Conservation (phyloP, 2,329 filamentous ascomycete species). For the Metarhizium album region DNA sequence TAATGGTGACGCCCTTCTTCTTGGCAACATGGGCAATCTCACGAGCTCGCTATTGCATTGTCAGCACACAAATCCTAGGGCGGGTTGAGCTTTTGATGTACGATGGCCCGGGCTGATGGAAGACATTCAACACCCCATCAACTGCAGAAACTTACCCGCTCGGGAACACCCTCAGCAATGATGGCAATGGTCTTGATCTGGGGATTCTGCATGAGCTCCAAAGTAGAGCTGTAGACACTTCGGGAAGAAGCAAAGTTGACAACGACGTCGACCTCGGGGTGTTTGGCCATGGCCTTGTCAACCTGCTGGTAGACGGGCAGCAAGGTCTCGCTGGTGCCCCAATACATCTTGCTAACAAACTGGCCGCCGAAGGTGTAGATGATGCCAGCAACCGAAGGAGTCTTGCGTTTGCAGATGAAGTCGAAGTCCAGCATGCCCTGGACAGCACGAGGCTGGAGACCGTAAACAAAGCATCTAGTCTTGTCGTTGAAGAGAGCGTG, state of each 20-base stretch:
- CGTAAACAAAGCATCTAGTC: slow-evolving; percentile 99
- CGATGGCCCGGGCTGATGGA: no score
- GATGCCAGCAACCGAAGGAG: slow-evolving; percentile 93
- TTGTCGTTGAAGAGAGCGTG: slow-evolving; percentile 98
- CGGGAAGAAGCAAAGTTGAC: slow-evolving; percentile 99
- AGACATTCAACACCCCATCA: neutral
- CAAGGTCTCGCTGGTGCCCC: slow-evolving; percentile 98
- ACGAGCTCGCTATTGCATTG: slow-evolving; percentile 62
- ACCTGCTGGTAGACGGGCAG: slow-evolving; percentile 96
- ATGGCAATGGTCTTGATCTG: slow-evolving; percentile 99
- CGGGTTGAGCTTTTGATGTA: no score
- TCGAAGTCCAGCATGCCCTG: slow-evolving; percentile 98
- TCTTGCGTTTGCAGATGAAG: slow-evolving; percentile 99
- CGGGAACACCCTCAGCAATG: slow-evolving; percentile 97
- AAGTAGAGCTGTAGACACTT: slow-evolving; percentile 95
- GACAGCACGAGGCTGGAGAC: slow-evolving; percentile 88
- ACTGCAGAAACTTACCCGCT: slow-evolving; percentile 63
- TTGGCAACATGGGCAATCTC: slow-evolving; percentile 94
- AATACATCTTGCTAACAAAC: slow-evolving; percentile 99
- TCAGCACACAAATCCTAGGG: slow-evolving; percentile 13
- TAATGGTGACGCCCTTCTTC: slow-evolving; percentile 99
- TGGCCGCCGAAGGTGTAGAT: slow-evolving; percentile 99
- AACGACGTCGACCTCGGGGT: slow-evolving; percentile 91
- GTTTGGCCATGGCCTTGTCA: slow-evolving; percentile 87
- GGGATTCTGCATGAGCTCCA: slow-evolving; percentile 95